Base-by-base conservation (phyloP, 371 early-diverging fungal species). In the Lichtheimia hyalospora region DNA sequence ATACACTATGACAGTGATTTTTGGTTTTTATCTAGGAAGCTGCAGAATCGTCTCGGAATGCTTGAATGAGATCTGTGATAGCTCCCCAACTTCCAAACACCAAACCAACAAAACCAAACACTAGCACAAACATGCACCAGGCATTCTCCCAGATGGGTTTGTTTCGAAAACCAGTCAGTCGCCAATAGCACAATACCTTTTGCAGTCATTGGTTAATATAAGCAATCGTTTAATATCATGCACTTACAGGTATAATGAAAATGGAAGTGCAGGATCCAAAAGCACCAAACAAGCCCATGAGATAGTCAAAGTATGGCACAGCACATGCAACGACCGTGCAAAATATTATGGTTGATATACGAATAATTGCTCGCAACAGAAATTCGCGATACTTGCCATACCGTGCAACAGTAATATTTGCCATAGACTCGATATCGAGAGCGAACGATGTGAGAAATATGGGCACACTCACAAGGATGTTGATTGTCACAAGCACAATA, bases 261-360 rank as follows among this genome's bases (percentile, higher is more conserved):
- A 91, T 89, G 34, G 92, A 77, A 67, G 86, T 69, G 57, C 88
- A 89, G 50, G 87, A 90, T 15, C 88, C 83, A 40, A 93, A 66
- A 3, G 94, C 89, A 28, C 96, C 96, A 34, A 95, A 63, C 20
- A 95, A 71, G 12, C 90, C 82, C 89, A 94, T 90, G 50, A 92
- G 75, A 63, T 86, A 82, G 46, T 85, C 85, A 72, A 95, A 92
- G 71, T 84, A 88, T 16, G 94, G 91, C 8, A 95, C 79, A 52
- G 81, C 71, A 59, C 91, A 71, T 1, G 92, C 92, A 61, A 89
- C 66, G 12, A 84, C 75, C 7, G 76, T 81, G 52, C 88, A 66
- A 39, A 81, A 48, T 12, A 73, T 63, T 60, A 83, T 68, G 42
- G 85, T 74, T 12, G 69, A 51, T 3, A 83, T 74, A 23, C 93